Base-by-base conservation (phyloP, 1,284 basidiomycete species). In the Trametes sp. region DNA sequence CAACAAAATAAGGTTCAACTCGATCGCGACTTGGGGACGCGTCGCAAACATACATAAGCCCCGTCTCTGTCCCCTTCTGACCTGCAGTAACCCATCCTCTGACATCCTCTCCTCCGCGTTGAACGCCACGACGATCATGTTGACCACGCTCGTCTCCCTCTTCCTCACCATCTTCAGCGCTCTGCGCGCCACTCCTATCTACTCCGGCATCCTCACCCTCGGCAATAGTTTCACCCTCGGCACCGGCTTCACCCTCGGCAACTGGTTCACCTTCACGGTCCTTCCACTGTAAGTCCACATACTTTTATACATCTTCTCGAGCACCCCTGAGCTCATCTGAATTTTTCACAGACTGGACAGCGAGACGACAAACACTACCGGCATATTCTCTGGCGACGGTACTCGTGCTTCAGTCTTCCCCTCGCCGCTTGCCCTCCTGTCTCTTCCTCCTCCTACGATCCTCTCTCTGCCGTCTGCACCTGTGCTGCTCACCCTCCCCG, bases 121-220 rank as follows among this genome's bases (percentile, higher is more conserved):
- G n/a, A 53, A 21, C 36, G 31, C 29, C 49, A 23, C 44, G 23
- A 33, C 36, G 19, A 24, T 3, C 45, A 60, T 60, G 59, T 42
- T 60, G 35, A 54, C 53, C 46, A 26, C 45, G 8, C 33, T 60
- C 46, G 41, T 60, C 59, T 50, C 45, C 35, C 10, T 60, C 46
- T 49, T 60, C 45, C 46, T 60, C 52, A 50, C 46, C 36, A 36
- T 54, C 52, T 35, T 60, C 46, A 24, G 46, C 7, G 52, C 53
- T 4, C 59, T 60, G 45, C 52, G 52, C 28, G 59, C 53, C 10
- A 42, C 45, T 8, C 52, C 52, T 13, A 41, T 59, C 23, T 52
- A 53, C 57, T 19, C 49, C 26, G 29, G 50, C 50, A 46, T 59
- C 31, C 57, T 59, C 29, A 52, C 57, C 13, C 49, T 59, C 24